phyloP scores from a whole-genome alignment of 176 grass and related monocot species.

The Musa schizocarpa region DNA sequence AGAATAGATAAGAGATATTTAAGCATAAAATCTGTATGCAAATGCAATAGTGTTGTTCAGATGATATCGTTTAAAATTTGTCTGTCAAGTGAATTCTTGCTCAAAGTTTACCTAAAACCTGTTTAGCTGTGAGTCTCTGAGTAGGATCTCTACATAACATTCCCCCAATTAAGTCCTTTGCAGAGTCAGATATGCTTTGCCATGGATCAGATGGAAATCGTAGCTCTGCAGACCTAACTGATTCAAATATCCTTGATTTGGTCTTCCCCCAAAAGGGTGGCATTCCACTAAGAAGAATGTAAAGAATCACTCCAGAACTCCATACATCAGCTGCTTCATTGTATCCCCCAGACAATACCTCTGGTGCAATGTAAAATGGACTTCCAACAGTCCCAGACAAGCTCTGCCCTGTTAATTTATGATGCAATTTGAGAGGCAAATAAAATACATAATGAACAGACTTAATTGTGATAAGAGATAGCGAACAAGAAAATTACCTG shows the following conservation, averaged over 20 bases:
- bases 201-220: slow-evolving; percentile 68
- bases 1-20: neutral
- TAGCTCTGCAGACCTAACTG: slow-evolving; percentile 66
- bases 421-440: slow-evolving; percentile 6
- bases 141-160: slow-evolving; percentile 66
- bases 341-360: slow-evolving; percentile 82
- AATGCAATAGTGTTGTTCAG: neutral
- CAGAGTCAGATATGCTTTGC: slow-evolving; percentile 65
- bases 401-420: slow-evolving; percentile 50
- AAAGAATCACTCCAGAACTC: slow-evolving; percentile 82
- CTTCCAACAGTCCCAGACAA: slow-evolving; percentile 87
- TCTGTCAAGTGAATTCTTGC: neutral
- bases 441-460: neutral
- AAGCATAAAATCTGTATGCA: neutral
- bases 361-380: slow-evolving; percentile 92
- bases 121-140: slow-evolving; percentile 47
- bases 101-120: slow-evolving; percentile 65
- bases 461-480: slow-evolving; percentile 14
- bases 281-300: slow-evolving; percentile 88
- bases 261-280: slow-evolving; percentile 92
- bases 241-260: slow-evolving; percentile 85
- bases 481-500: slow-evolving; percentile 44
- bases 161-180: slow-evolving; percentile 56
- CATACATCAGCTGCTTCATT: slow-evolving; percentile 87
- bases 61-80: neutral